Evolutionary conservation across 75 land plant genomes (phyloP).

Genomic region (Pinus taeda): DNA sequence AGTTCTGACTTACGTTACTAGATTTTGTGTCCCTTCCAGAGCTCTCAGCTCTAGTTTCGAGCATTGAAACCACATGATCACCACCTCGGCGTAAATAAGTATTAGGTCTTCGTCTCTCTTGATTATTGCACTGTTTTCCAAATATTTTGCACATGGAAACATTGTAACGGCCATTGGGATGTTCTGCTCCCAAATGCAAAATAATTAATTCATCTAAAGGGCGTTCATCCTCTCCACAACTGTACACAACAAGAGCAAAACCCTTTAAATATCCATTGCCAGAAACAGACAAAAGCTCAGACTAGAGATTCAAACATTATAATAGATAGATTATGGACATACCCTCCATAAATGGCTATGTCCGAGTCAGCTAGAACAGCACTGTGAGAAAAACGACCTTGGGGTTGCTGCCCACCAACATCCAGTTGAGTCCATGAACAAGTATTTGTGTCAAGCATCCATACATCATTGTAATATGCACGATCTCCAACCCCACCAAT

Average conservation of each 20-base stretch:
- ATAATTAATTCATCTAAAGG: conserved; percentile 61
- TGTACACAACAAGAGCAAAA: conserved; percentile 9
- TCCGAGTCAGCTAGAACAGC: conserved; percentile 48
- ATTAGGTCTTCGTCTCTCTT: conserved; percentile 18
- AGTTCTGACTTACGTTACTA: background rate
- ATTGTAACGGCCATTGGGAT: conserved; percentile 20
- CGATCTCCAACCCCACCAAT: conserved; percentile 79
- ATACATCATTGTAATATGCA: conserved; percentile 65
- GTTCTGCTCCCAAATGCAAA: conserved; percentile 52
- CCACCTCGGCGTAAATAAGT: background rate
- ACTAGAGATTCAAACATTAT: too few relatives aligned
- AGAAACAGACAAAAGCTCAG: background rate
- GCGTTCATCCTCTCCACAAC: conserved; percentile 83
- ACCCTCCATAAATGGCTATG: conserved; percentile 78
- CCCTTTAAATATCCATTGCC: background rate
- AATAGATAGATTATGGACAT: background rate
- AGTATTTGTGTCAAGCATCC: conserved; percentile 51
- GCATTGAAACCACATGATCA: too few relatives aligned
- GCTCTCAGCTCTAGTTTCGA: background rate
- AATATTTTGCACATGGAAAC: conserved; percentile 44
- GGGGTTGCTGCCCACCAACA: conserved; percentile 49
- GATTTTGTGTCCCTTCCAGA: background rate
- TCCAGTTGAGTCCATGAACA: conserved; percentile 57
- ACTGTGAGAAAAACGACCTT: conserved; percentile 72
- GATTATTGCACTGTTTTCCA: conserved; percentile 27